Percentiles rank a stretch among this genome's conserved stretches.
These are phyloP conservation scores for Kluyveromyces sp. DNA, from an alignment of 1,139 yeast species.

Conservation along the genomic window DNA sequence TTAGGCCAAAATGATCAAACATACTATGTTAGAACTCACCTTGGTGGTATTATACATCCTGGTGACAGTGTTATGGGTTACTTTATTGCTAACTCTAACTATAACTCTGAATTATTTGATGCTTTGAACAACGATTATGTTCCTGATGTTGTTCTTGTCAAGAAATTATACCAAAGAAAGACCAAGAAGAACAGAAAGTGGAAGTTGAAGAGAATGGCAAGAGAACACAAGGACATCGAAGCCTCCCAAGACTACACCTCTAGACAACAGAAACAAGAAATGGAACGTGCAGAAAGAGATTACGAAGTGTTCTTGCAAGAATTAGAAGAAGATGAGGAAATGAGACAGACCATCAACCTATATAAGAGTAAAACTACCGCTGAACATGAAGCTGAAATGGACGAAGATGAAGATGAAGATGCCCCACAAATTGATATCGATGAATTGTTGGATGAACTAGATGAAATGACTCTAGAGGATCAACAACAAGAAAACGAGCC, in stretches of 20 bases:
- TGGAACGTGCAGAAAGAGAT: slow-evolving; percentile 89
- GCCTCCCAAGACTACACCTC: slow-evolving; percentile 59
- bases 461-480: slow-evolving; percentile 75
- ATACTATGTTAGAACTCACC: slow-evolving; percentile 76
- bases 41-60: slow-evolving; percentile 90
- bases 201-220: slow-evolving; percentile 98
- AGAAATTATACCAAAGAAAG: slow-evolving; percentile 83
- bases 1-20: slow-evolving; percentile 78
- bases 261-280: slow-evolving; percentile 78
- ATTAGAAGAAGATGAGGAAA: slow-evolving; percentile 92
- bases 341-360: slow-evolving; percentile 82
- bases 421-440: slow-evolving; percentile 73
- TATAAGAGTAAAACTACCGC: slow-evolving; percentile 54
- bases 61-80: slow-evolving; percentile 95
- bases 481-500: slow-evolving; percentile 11
- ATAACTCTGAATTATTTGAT: slow-evolving; percentile 83
- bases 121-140: slow-evolving; percentile 44
- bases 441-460: slow-evolving; percentile 84
- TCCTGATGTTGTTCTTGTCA: slow-evolving; percentile 89
- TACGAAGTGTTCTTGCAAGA: slow-evolving; percentile 95
- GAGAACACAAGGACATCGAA: slow-evolving; percentile 80
- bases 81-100: slow-evolving; percentile 72
- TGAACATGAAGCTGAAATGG: slow-evolving; percentile 32
- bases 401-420: slow-evolving; percentile 56
- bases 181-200: slow-evolving; percentile 73